Conservation (phyloP, 768 basidiomycete genomes). For the Melanogaster broomeanus region DNA sequence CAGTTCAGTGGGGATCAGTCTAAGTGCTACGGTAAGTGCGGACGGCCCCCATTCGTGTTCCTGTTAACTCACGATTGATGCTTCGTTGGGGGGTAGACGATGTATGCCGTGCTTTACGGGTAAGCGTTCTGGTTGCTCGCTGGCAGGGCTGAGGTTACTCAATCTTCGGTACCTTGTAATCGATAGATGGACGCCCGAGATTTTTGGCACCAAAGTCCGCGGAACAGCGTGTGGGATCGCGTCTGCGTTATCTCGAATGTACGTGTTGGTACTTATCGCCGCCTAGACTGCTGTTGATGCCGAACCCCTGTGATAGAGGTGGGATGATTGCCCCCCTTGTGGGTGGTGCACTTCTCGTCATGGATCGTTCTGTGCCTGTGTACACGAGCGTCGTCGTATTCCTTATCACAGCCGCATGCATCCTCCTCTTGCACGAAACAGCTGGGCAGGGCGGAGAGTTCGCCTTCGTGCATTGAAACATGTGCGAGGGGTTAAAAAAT, state of each 20-base stretch:
- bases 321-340: constrained; percentile 87
- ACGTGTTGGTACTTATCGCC: constrained; percentile 26
- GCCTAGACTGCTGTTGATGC: not conserved
- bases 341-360: constrained; percentile 69
- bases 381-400: constrained; percentile 74
- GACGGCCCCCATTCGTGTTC: not conserved
- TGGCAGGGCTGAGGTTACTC: not conserved
- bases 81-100: constrained; percentile 45
- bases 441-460: constrained; percentile 39
- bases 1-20: constrained; percentile 74
- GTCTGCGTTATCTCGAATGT: constrained; percentile 84
- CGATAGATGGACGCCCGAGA: constrained; percentile 77
- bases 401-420: constrained; percentile 59
- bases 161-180: constrained; percentile 8
- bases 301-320: constrained; percentile 48
- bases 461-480: constrained; percentile 21
- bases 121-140: constrained; percentile 2
- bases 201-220: constrained; percentile 82
- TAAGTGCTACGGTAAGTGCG: constrained; percentile 59
- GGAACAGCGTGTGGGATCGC: constrained; percentile 90
- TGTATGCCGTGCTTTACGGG: constrained; percentile 89
- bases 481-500: not conserved
- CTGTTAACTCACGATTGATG: not conserved
- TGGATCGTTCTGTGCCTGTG: constrained; percentile 72
- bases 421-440: constrained; percentile 57